A percentile compares a stretch with the other conserved stretches of the same genome.
phyloP scores from a whole-genome alignment of 768 basidiomycete genomes.

The Kwoniella mangroviensis region DNA sequence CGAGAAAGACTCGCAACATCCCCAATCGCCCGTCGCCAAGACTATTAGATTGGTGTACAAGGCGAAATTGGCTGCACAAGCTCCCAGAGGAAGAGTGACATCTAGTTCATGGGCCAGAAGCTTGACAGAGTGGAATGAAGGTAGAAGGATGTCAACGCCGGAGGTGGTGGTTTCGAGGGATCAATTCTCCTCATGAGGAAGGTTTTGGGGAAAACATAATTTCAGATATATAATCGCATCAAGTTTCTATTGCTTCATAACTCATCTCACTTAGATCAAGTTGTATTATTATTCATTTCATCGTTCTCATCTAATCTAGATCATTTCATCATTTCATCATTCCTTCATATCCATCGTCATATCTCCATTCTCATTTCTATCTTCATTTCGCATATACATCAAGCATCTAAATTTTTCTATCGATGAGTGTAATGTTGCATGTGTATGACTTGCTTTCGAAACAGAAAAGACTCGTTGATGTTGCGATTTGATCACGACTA shows the following conservation, averaged over 20 bases:
- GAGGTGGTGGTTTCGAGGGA: slow-evolving; percentile 20
- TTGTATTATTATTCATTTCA: not conserved
- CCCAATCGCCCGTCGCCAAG: slow-evolving; percentile 33
- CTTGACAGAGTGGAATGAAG: slow-evolving; percentile 21
- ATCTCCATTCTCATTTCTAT: not conserved
- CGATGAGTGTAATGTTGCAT: not conserved
- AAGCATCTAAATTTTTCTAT: not conserved
- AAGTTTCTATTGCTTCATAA: too few relatives aligned
- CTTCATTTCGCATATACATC: not conserved
- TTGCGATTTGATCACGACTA: too few relatives aligned
- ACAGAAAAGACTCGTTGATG: too few relatives aligned
- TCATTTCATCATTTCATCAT: not conserved
- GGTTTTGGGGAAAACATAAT: not conserved
- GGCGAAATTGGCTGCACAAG: slow-evolving; percentile 34
- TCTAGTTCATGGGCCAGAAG: slow-evolving; percentile 14
- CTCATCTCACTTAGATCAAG: not conserved
- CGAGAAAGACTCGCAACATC: not conserved
- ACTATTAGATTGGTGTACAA: slow-evolving; percentile 47
- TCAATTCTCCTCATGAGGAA: slow-evolving; percentile 1
- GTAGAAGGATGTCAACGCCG: slow-evolving; percentile 26
- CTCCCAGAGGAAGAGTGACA: slow-evolving; percentile 13
- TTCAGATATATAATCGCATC: too few relatives aligned
- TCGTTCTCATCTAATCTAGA: not conserved
- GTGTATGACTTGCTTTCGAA: not conserved
- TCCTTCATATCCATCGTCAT: not conserved